These are phyloP conservation scores for Dothidotthia symphoricarpi DNA, from an alignment of 2,329 filamentous ascomycete species.

Conservation along the genomic window DNA sequence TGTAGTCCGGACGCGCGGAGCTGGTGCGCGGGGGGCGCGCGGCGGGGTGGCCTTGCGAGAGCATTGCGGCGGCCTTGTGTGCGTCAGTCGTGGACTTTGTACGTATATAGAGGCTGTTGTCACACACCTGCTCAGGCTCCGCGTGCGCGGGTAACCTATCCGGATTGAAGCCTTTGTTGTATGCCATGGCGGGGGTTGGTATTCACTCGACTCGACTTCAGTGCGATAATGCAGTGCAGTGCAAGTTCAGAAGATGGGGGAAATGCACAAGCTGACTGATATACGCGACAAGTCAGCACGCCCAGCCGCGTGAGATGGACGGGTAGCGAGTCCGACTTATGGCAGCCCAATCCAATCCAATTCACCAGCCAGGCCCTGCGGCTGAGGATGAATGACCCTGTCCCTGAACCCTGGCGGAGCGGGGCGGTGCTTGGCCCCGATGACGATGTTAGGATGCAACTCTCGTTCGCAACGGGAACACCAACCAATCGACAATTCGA, in stretches of 20 bases:
- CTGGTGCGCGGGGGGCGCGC: slow-evolving; percentile 37
- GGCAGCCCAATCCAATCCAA: background rate
- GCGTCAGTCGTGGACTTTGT: slow-evolving; percentile 2
- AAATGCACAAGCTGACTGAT: too few relatives aligned
- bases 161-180: slow-evolving; percentile 89
- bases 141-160: slow-evolving; percentile 91
- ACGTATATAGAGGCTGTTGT: slow-evolving; percentile 8
- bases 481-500: too few relatives aligned
- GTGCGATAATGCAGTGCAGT: too few relatives aligned
- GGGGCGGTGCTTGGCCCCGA: too few relatives aligned
- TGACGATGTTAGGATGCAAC: too few relatives aligned
- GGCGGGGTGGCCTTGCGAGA: slow-evolving; percentile 25
- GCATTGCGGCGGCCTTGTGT: slow-evolving; percentile 45
- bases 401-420: too few relatives aligned
- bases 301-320: slow-evolving; percentile 3
- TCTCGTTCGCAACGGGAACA: too few relatives aligned
- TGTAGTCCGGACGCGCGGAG: slow-evolving; percentile 42
- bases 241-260: too few relatives aligned
- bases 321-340: too few relatives aligned
- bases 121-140: slow-evolving; percentile 67
- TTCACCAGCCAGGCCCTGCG: background rate
- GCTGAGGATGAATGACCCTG: too few relatives aligned
- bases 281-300: slow-evolving; percentile 15
- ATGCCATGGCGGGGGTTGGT: slow-evolving; percentile 66
- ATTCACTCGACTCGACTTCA: background rate